Evolutionary conservation across 2,329 filamentous ascomycete genomes (phyloP).

Genomic region (Ceratocystis eucalypticola): DNA sequence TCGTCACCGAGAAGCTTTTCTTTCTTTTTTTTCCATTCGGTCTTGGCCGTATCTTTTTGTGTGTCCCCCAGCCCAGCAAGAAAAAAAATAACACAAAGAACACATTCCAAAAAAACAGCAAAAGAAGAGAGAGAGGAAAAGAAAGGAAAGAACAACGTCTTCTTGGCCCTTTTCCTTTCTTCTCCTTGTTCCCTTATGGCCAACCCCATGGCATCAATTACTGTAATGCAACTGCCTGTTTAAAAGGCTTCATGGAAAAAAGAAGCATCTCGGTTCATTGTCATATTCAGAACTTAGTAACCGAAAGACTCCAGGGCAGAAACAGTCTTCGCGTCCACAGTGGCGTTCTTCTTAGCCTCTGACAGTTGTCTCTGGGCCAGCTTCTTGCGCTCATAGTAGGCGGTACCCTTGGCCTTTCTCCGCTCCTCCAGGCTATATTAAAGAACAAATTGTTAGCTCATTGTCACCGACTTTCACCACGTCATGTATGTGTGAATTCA

Average conservation of each 20-base stretch:
- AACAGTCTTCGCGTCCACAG: constrained; percentile 73
- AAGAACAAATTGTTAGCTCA: neutral
- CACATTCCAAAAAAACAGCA: constrained; percentile 14
- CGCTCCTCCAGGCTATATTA: constrained; percentile 81
- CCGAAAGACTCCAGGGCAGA: constrained; percentile 79
- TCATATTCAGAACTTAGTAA: constrained; percentile 48
- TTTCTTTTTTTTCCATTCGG: no score
- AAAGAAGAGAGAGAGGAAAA: constrained; percentile 3
- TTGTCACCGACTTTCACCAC: neutral
- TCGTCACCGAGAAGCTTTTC: constrained; percentile 12
- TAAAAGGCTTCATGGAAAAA: constrained; percentile 12
- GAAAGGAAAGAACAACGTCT: constrained; percentile 11
- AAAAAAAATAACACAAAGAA: constrained; percentile 9
- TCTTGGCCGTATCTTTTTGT: constrained; percentile 18
- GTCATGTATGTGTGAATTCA: neutral
- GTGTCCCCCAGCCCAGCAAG: constrained; percentile 16
- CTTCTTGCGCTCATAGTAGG: constrained; percentile 99
- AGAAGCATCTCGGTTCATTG: constrained; percentile 10
- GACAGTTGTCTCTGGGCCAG: constrained; percentile 76
- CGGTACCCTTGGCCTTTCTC: constrained; percentile 97
- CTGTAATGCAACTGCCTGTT: constrained; percentile 10
- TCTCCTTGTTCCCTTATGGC: constrained; percentile 2
- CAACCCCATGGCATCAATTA: constrained; percentile 1
- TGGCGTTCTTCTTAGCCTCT: constrained; percentile 85
- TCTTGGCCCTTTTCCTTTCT: no score